Evolutionary conservation across 805 yeast species (phyloP).

Genomic region (Spathaspora boniae): DNA sequence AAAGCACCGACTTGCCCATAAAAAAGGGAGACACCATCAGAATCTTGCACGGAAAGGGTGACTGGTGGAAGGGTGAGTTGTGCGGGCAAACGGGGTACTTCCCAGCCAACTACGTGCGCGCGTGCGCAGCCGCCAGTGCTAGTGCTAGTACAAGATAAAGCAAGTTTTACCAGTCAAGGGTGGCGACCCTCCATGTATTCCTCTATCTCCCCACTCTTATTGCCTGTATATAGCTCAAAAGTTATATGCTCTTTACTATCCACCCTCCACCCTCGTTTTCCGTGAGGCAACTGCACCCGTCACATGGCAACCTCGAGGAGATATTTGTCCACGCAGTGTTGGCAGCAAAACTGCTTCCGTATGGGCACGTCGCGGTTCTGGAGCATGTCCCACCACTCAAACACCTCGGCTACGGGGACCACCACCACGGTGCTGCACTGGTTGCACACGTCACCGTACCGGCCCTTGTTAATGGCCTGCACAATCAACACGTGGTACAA

Average conservation of each 20-base stretch:
- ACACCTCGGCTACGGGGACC: constrained; percentile 55
- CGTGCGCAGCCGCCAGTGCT: no score
- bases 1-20: constrained; percentile 42
- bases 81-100: constrained; percentile 21
- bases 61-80: constrained; percentile 38
- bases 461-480: constrained; percentile 51
- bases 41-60: constrained; percentile 26
- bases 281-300: no score
- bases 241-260: no score
- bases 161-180: no score
- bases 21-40: constrained; percentile 40
- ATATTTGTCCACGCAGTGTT: constrained; percentile 39
- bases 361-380: constrained; percentile 50
- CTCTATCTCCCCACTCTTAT: no score
- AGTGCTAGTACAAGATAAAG: no score
- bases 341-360: constrained; percentile 53
- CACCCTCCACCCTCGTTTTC: no score
- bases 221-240: no score
- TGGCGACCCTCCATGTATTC: no score
- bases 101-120: constrained; percentile 34
- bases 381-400: constrained; percentile 68
- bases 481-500: constrained; percentile 44
- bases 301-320: no score
- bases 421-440: constrained; percentile 46
- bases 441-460: constrained; percentile 50